phyloP scores from a whole-genome alignment of 768 basidiomycete species.

The Termitomyces sp. region DNA sequence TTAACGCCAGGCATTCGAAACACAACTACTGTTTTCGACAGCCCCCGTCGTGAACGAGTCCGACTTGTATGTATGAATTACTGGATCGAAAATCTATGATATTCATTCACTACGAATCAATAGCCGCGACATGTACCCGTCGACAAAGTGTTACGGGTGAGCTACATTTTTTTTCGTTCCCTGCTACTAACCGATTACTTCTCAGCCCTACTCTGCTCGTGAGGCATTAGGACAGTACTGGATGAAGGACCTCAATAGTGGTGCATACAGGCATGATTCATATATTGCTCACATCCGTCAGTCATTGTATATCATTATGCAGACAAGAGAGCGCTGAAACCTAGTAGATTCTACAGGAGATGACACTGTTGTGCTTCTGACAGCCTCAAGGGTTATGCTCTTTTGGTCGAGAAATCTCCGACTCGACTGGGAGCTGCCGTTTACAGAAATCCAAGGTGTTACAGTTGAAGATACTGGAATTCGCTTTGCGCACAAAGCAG shows the following conservation, averaged over 20 bases:
- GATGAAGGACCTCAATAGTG: slow-evolving; percentile 93
- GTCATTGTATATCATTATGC: not conserved
- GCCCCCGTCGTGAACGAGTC: slow-evolving; percentile 80
- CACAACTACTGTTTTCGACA: slow-evolving; percentile 97
- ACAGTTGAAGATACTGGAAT: slow-evolving; percentile 90
- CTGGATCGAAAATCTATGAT: not conserved
- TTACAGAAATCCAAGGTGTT: slow-evolving; percentile 82
- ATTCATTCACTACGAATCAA: slow-evolving; percentile 3
- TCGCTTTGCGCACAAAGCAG: slow-evolving; percentile 75
- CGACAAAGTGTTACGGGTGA: slow-evolving; percentile 83
- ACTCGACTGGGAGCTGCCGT: slow-evolving; percentile 88
- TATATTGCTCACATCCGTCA: slow-evolving; percentile 92
- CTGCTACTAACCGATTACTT: not conserved
- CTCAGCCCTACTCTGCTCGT: slow-evolving; percentile 79
- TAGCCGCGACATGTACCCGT: slow-evolving; percentile 82
- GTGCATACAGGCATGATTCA: slow-evolving; percentile 73
- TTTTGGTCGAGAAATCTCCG: slow-evolving; percentile 83
- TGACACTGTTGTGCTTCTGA: slow-evolving; percentile 78
- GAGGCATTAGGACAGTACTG: slow-evolving; percentile 95
- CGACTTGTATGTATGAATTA: slow-evolving; percentile 44
- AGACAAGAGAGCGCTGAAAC: not conserved
- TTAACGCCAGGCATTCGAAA: slow-evolving; percentile 77
- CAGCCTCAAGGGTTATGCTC: slow-evolving; percentile 69
- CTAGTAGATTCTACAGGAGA: slow-evolving; percentile 63
- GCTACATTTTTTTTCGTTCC: slow-evolving; percentile 18